Conservation (phyloP, 306 rosid genomes). For the Corylus avellana region DNA sequence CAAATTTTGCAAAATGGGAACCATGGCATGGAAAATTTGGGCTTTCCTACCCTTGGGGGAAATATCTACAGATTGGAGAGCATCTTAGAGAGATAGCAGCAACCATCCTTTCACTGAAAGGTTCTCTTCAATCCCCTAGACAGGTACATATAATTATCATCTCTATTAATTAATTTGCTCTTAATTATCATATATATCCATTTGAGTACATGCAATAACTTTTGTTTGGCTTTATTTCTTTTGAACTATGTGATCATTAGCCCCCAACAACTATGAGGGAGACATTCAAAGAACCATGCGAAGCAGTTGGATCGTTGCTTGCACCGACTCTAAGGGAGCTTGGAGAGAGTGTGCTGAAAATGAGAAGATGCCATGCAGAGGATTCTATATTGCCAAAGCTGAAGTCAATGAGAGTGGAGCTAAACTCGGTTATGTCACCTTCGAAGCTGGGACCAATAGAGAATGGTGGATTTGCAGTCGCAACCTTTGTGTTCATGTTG, state of each 20-base stretch:
- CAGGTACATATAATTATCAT: slow-evolving; percentile 41
- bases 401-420: slow-evolving; percentile 51
- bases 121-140: slow-evolving; percentile 60
- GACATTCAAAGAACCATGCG: slow-evolving; percentile 39
- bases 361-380: slow-evolving; percentile 50
- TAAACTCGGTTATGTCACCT: slow-evolving; percentile 32
- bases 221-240: background rate
- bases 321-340: slow-evolving; percentile 56
- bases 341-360: slow-evolving; percentile 61
- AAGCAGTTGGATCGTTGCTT: slow-evolving; percentile 49
- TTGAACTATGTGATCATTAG: slow-evolving; percentile 26
- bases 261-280: slow-evolving; percentile 35
- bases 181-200: background rate
- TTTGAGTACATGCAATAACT: background rate
- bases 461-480: slow-evolving; percentile 20
- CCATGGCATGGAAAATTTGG: slow-evolving; percentile 99
- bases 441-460: slow-evolving; percentile 26
- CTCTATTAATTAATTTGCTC: background rate
- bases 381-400: slow-evolving; percentile 39
- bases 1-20: slow-evolving; percentile 93
- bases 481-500: slow-evolving; percentile 51
- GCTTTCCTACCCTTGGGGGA: slow-evolving; percentile 74
- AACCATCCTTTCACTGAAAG: slow-evolving; percentile 42
- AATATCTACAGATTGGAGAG: slow-evolving; percentile 73
- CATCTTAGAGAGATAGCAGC: slow-evolving; percentile 69